Conservation (phyloP, 1,139 yeast species). For the Yamadazyma atlantica region DNA sequence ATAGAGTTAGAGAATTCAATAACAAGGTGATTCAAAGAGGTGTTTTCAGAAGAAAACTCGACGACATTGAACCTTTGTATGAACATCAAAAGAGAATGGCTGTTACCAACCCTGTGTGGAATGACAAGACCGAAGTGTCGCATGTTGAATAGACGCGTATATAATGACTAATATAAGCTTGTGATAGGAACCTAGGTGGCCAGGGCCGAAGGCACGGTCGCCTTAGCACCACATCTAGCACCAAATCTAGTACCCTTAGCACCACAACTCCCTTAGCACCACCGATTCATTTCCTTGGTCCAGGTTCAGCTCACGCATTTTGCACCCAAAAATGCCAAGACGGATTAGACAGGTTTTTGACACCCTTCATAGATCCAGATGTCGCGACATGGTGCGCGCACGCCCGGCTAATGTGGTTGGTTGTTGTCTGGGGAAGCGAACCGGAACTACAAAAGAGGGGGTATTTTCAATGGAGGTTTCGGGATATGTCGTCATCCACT, state of each 20-base stretch:
- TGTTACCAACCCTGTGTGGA: slow-evolving; percentile 60
- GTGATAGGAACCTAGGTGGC: too few species aligned
- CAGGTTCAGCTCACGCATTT: too few species aligned
- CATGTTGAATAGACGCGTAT: slow-evolving; percentile 45
- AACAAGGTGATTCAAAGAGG: slow-evolving; percentile 34
- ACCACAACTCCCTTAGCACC: too few species aligned
- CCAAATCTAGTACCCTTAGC: too few species aligned
- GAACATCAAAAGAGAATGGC: slow-evolving; percentile 52
- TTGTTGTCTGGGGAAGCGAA: too few species aligned
- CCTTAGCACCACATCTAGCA: too few species aligned
- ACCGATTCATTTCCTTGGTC: too few species aligned
- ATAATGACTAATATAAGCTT: not conserved
- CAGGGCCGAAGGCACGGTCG: too few species aligned
- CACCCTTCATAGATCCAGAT: not conserved
- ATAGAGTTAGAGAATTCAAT: slow-evolving; percentile 49
- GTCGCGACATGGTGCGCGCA: not conserved
- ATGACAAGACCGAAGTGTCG: slow-evolving; percentile 52
- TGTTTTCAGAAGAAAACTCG: slow-evolving; percentile 35
- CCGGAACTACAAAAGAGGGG: too few species aligned
- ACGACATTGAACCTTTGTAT: slow-evolving; percentile 54
- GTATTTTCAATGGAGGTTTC: not conserved
- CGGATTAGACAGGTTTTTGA: not conserved
- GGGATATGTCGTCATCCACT: too few species aligned
- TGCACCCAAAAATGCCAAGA: not conserved
- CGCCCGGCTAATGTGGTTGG: too few species aligned